These are phyloP conservation scores for Sporodiniella umbellata DNA, from an alignment of 371 early-diverging fungal species.

Conservation along the genomic window DNA sequence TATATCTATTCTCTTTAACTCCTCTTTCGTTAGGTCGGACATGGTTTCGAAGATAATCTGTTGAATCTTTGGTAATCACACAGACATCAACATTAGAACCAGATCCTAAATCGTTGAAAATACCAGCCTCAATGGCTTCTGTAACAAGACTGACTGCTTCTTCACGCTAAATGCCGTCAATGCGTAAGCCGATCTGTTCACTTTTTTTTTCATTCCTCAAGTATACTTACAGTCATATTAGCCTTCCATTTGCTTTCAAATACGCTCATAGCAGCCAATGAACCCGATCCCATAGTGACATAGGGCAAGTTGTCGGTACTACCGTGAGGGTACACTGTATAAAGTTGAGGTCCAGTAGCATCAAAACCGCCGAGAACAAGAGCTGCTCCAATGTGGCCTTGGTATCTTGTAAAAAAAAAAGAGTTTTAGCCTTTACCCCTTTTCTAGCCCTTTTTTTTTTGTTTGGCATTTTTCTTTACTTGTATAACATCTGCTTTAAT, in stretches of 20 bases:
- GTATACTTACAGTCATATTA: constrained; percentile 69
- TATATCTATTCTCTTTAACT: constrained; percentile 81
- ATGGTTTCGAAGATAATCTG: constrained; percentile 87
- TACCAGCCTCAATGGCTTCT: constrained; percentile 97
- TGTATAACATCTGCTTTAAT: constrained; percentile 95
- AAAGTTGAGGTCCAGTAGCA: constrained; percentile 89
- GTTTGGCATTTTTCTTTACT: constrained; percentile 34
- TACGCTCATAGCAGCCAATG: constrained; percentile 96
- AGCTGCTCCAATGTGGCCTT: constrained; percentile 97
- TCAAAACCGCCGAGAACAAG: constrained; percentile 98
- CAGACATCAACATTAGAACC: constrained; percentile 98
- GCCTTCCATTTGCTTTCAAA: constrained; percentile 91
- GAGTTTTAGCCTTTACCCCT: neutral
- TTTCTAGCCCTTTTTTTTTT: neutral
- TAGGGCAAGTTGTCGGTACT: constrained; percentile 95
- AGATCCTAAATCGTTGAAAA: constrained; percentile 99
- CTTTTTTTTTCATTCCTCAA: neutral
- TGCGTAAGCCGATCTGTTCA: constrained; percentile 4
- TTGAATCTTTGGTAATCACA: constrained; percentile 81
- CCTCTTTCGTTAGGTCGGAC: constrained; percentile 87
- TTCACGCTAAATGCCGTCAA: constrained; percentile 60
- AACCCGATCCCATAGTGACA: constrained; percentile 98
- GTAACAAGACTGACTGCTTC: constrained; percentile 93
- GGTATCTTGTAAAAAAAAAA: constrained; percentile 62
- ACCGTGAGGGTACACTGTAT: constrained; percentile 97